A percentile compares a stretch with the other conserved stretches of the same genome.
Conservation (phyloP, 768 basidiomycete species). For the Dentipellis fragilis region DNA sequence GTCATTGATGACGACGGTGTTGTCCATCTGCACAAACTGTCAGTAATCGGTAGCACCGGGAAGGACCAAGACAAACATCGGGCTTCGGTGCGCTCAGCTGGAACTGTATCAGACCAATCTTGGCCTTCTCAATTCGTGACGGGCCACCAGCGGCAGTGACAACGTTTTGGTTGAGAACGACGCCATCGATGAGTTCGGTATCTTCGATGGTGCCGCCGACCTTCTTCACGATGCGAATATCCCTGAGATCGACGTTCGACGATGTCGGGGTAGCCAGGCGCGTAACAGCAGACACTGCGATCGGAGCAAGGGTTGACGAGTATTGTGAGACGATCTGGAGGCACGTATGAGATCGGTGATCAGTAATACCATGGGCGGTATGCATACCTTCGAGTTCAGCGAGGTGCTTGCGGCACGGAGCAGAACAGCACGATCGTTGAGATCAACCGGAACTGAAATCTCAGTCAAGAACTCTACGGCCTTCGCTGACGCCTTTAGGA, state of each 20-base stretch:
- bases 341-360: not conserved
- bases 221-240: constrained; percentile 95
- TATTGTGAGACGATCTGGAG: constrained; percentile 96
- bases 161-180: constrained; percentile 95
- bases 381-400: constrained; percentile 84
- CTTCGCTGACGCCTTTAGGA: constrained; percentile 85
- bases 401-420: constrained; percentile 91
- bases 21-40: constrained; percentile 75
- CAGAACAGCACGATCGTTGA: constrained; percentile 77
- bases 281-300: constrained; percentile 93
- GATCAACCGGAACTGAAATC: constrained; percentile 85
- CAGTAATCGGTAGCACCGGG: constrained; percentile 5
- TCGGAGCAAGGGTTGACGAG: constrained; percentile 95
- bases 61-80: constrained; percentile 51
- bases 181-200: constrained; percentile 91
- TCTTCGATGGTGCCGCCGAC: constrained; percentile 99
- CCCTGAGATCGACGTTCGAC: constrained; percentile 91
- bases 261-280: constrained; percentile 83
- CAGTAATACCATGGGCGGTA: constrained; percentile 5
- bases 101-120: constrained; percentile 97
- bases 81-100: constrained; percentile 97
- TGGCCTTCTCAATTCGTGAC: constrained; percentile 93
- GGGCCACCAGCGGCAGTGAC: constrained; percentile 87
- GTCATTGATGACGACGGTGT: constrained; percentile 98
- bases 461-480: constrained; percentile 91